Evolutionary conservation across 2,329 filamentous ascomycete genomes (phyloP).

Genomic region (Rhinocladiella similis): DNA sequence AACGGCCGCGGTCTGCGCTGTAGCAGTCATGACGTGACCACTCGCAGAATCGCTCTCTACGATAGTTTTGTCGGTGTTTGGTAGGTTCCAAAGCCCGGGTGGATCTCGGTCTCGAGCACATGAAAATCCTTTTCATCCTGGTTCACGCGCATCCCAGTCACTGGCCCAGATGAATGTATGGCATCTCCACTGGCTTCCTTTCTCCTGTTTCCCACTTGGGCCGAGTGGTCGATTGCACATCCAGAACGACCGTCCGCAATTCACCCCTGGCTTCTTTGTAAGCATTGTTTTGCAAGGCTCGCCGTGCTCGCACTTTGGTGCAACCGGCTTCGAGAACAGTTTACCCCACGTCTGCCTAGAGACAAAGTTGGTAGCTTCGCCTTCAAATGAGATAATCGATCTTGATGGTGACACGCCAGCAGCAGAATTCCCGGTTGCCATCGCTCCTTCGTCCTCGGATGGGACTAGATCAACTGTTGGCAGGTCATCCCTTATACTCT

Average conservation of each 20-base stretch:
- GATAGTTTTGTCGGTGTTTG: too few species aligned
- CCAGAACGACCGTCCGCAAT: constrained; percentile 69
- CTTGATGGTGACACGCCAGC: constrained; percentile 4
- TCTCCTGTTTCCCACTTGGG: constrained; percentile 81
- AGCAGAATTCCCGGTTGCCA: neutral
- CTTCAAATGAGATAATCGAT: constrained; percentile 24
- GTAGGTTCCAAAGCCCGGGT: too few species aligned
- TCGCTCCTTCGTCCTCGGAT: neutral
- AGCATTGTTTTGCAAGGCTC: constrained; percentile 81
- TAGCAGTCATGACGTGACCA: too few species aligned
- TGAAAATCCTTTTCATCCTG: constrained; percentile 1
- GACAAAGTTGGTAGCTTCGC: constrained; percentile 62
- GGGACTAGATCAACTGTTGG: constrained; percentile 5
- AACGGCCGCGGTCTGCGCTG: too few species aligned
- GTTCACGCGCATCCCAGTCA: constrained; percentile 52
- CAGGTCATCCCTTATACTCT: neutral
- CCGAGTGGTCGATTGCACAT: constrained; percentile 76
- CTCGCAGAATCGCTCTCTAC: too few species aligned
- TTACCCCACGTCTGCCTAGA: constrained; percentile 83
- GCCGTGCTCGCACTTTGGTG: constrained; percentile 81
- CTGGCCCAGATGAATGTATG: constrained; percentile 75
- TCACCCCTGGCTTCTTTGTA: constrained; percentile 87
- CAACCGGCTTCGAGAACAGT: constrained; percentile 71
- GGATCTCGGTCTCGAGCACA: too few species aligned
- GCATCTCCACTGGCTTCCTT: constrained; percentile 82